Conservation (phyloP, 164 flowering plant species). For the Magnolia kwangsiensis region DNA sequence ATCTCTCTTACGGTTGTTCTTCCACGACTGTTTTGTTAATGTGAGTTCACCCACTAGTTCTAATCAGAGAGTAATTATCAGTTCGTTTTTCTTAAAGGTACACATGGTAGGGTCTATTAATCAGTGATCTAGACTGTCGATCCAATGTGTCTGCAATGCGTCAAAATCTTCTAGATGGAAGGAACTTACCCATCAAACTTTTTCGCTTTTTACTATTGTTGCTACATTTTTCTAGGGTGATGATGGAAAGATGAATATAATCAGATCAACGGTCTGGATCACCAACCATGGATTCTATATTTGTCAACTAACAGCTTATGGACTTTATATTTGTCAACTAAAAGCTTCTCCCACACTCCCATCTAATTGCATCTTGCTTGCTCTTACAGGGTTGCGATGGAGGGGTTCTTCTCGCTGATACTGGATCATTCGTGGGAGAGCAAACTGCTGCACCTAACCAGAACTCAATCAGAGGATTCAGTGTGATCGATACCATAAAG, state of each 20-base stretch:
- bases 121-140: too few relatives aligned
- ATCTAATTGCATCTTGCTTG: neutral
- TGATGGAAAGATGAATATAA: neutral
- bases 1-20: constrained; percentile 35
- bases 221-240: too few relatives aligned
- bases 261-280: neutral
- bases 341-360: neutral
- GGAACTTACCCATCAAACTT: neutral
- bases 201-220: too few relatives aligned
- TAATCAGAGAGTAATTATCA: neutral
- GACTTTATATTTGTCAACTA: neutral
- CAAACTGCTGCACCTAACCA: constrained; percentile 8
- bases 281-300: too few relatives aligned
- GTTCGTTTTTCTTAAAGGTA: neutral
- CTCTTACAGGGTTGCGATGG: constrained; percentile 24
- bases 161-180: neutral
- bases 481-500: constrained; percentile 19
- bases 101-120: too few relatives aligned
- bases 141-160: too few relatives aligned
- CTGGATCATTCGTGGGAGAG: constrained; percentile 13
- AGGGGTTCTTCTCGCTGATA: constrained; percentile 13
- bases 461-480: constrained; percentile 17
- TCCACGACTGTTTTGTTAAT: constrained; percentile 42
- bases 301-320: neutral
- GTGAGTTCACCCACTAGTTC: constrained; percentile 5